Base-by-base conservation (phyloP, 2,329 filamentous ascomycete species). In the Tolypocladium album region DNA sequence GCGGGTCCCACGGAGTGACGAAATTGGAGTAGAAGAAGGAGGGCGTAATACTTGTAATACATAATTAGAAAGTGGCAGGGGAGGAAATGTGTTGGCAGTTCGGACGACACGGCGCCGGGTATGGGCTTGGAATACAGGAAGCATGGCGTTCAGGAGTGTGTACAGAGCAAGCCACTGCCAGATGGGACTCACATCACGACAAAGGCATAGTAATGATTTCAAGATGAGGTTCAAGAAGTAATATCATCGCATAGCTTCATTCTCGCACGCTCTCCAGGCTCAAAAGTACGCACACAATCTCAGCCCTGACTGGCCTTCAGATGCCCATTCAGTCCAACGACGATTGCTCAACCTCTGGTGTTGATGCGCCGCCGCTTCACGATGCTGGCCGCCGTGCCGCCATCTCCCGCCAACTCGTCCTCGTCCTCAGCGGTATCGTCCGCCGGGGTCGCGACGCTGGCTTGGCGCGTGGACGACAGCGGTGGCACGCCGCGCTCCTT, bases 401-500 rank as follows among this genome's bases (percentile, higher is more conserved):
- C 75, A 53, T 82, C 79, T 3, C 73, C 76, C 3, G 72, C 70
- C 61, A 74, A 67, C 59, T 81, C 79, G 56, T 82, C 79, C 55
- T 81, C 78, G 17, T 81, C 79, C 59, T 81, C 79, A 2, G 73
- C 76, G 31, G 74, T 80, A 59, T 76, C 75, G 56, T 81, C 79
- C 3, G 76, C 78, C 2, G 73, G 72, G 2, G 72, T 74, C 12
- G 74, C 73, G 12, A 74, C 72, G 57, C 75, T 76, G 4, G 70
- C 68, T 42, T 71, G 72, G 47, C 74, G 69, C 15, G 69, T 68
- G 27, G 68, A 65, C 12, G 71, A 71, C 27, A 69, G 68, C 4
- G 72, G 69, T 22, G 73, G 74, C 3, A 69, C 73, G 39, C 71
- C 73, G 4, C 74, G 70, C 52, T 83, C 79, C 62, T 81, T 81